Base-by-base conservation (phyloP, 371 early-diverging fungal genomes). In the Apophysomyces variabilis region DNA sequence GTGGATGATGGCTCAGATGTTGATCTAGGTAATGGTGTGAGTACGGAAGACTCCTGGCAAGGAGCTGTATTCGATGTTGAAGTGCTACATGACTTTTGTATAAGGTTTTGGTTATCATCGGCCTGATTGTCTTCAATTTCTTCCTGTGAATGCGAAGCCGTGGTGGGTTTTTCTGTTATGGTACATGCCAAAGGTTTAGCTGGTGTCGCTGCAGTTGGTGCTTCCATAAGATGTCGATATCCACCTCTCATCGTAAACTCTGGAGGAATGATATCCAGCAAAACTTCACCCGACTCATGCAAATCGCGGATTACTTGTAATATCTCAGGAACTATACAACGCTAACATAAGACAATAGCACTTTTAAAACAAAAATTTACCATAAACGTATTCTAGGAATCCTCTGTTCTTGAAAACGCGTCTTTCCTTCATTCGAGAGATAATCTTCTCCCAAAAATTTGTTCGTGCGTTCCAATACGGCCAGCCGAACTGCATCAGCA, bases 401-500 rank as follows among this genome's bases (percentile, higher is more conserved):
- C 73, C 75, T 26, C 82, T 57, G 43, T 82, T 82, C 47, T 79
- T 82, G 44, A 79, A 82, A 4, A 68, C 61, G 18, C 76, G 68
- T 41, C 74, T 74, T 65, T 79, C 82, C 54, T 71, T 68, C 59
- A 82, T 82, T 14, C 75, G 70, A 16, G 68, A 73, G 18, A 75
- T 71, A 13, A 79, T 77, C 32, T 77, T 76, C 16, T 73, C 61
- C 79, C 82, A 82, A 5, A 79, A 66, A 39, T 75, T 75, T 26
- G 82, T 82, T 41, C 70, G 65, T 35, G 74, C 64, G n/a, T 66
- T 70, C 83, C 83, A 82, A 50, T 82, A 82, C 6, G 80, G 83
- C 83, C 83, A 82, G 18, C 83, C 83, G 66, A 75, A 80, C 61
- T 82, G 83, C 80, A 82, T 80, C 58, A 79, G 46, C 4, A 82